phyloP scores from a whole-genome alignment of 2,329 filamentous ascomycete species.

The Exophiala sideris region DNA sequence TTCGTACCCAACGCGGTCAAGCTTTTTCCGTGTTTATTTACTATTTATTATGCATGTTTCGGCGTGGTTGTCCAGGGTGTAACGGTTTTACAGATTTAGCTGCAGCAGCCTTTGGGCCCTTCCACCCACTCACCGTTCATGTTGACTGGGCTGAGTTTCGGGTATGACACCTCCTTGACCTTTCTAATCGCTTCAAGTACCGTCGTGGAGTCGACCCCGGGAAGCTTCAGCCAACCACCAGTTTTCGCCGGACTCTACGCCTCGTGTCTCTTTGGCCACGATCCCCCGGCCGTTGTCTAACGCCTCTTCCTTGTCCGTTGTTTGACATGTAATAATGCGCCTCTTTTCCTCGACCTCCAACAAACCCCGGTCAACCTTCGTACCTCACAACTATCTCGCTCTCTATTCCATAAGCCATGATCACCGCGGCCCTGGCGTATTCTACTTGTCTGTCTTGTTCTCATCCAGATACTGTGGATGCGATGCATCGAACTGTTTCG shows the following conservation, averaged over 20 bases:
- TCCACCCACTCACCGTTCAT: background rate
- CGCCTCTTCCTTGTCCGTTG: conserved; percentile 19
- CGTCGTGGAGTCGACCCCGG: conserved; percentile 4
- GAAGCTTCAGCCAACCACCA: conserved; percentile 10
- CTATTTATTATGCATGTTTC: background rate
- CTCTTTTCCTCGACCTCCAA: conserved; percentile 17
- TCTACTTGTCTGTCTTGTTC: conserved; percentile 7
- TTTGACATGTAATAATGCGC: conserved; percentile 17
- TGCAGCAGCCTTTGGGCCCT: background rate
- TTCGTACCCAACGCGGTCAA: background rate
- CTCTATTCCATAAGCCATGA: conserved; percentile 1
- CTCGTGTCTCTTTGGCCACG: conserved; percentile 12
- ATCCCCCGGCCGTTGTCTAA: conserved; percentile 6
- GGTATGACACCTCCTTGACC: conserved; percentile 8
- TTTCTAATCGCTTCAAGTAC: background rate
- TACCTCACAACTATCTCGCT: conserved; percentile 1
- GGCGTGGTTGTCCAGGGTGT: background rate
- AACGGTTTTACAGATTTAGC: background rate
- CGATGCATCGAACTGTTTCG: conserved; percentile 6
- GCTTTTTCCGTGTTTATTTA: background rate
- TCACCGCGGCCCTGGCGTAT: conserved; percentile 1
- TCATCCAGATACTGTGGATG: conserved; percentile 16
- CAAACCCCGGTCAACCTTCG: conserved; percentile 7
- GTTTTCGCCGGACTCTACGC: conserved; percentile 1
- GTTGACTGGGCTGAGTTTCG: conserved; percentile 1